A percentile compares a stretch with the other conserved stretches of the same genome.
Evolutionary conservation across 2,329 filamentous ascomycete species (phyloP).

Genomic region (Penicillium sp.): DNA sequence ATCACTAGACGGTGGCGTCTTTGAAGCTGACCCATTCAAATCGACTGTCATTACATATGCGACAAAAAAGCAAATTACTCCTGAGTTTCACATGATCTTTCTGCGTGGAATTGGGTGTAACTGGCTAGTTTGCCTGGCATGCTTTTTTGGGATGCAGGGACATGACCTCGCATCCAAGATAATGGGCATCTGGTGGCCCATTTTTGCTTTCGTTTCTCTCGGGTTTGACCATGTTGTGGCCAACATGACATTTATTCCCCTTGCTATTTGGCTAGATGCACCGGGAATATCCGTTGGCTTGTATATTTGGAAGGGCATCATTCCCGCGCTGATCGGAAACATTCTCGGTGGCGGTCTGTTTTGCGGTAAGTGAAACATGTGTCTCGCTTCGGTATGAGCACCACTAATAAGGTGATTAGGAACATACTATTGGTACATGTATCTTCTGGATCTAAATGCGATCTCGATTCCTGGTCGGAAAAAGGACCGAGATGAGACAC

Average conservation of each 20-base stretch:
- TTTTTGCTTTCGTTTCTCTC: constrained; percentile 56
- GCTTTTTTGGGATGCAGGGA: constrained; percentile 47
- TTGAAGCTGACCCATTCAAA: constrained; percentile 47
- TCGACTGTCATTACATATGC: constrained; percentile 49
- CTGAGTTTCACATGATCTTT: constrained; percentile 56
- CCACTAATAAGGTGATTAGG: constrained; percentile 9
- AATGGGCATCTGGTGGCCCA: constrained; percentile 58
- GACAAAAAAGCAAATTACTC: constrained; percentile 51
- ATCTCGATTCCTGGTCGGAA: constrained; percentile 16
- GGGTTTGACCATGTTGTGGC: constrained; percentile 60
- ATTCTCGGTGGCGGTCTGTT: constrained; percentile 56
- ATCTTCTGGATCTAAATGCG: constrained; percentile 31
- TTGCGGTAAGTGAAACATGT: constrained; percentile 37
- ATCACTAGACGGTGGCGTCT: constrained; percentile 47
- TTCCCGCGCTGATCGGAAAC: constrained; percentile 56
- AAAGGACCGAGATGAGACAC: background rate
- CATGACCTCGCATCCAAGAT: constrained; percentile 57
- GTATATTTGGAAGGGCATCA: constrained; percentile 61
- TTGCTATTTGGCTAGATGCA: constrained; percentile 53
- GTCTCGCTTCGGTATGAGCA: background rate
- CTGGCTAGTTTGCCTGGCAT: constrained; percentile 59
- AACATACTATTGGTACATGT: constrained; percentile 52
- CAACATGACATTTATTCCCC: constrained; percentile 58
- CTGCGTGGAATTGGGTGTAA: constrained; percentile 58
- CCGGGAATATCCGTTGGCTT: constrained; percentile 49